These are phyloP conservation scores for Penicillium tannophilum DNA, from an alignment of 495 filamentous ascomycete species.

Conservation along the genomic window DNA sequence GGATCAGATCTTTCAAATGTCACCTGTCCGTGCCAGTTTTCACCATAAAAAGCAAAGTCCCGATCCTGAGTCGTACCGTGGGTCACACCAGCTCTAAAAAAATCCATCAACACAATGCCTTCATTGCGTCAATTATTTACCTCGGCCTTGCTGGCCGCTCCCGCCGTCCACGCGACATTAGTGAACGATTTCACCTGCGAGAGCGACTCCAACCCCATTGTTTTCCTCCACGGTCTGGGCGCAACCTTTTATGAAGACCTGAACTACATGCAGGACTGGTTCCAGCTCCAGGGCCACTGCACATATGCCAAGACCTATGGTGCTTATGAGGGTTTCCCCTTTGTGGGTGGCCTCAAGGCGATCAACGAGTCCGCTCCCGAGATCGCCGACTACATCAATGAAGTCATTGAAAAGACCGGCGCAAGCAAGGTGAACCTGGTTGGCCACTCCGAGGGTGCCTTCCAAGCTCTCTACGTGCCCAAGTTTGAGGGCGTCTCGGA, in stretches of 20 bases:
- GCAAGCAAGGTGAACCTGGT: conserved; percentile 51
- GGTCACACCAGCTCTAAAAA: neutral
- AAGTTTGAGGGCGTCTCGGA: conserved; percentile 50
- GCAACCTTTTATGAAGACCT: conserved; percentile 55
- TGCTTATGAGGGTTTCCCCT: conserved; percentile 46
- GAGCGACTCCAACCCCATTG: conserved; percentile 46
- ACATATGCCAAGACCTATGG: conserved; percentile 56
- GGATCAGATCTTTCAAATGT: conserved; percentile 1
- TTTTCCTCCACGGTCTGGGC: conserved; percentile 56
- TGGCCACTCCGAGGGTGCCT: conserved; percentile 58
- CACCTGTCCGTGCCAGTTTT: neutral
- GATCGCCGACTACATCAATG: conserved; percentile 51
- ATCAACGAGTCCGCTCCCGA: conserved; percentile 50
- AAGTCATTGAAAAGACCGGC: conserved; percentile 44
- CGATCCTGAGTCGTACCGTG: neutral
- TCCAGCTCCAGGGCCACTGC: conserved; percentile 53
- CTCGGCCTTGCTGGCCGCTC: conserved; percentile 20
- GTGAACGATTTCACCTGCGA: conserved; percentile 47
- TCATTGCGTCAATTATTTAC: conserved; percentile 19
- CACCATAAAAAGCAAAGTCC: conserved; percentile 7
- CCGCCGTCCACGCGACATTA: conserved; percentile 22
- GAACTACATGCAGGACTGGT: conserved; percentile 53
- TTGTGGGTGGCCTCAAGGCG: conserved; percentile 47
- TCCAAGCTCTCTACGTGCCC: conserved; percentile 54
- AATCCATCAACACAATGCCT: conserved; percentile 16